These are phyloP conservation scores for Dovyalis caffra DNA, from an alignment of 345 rosid species.

Conservation along the genomic window DNA sequence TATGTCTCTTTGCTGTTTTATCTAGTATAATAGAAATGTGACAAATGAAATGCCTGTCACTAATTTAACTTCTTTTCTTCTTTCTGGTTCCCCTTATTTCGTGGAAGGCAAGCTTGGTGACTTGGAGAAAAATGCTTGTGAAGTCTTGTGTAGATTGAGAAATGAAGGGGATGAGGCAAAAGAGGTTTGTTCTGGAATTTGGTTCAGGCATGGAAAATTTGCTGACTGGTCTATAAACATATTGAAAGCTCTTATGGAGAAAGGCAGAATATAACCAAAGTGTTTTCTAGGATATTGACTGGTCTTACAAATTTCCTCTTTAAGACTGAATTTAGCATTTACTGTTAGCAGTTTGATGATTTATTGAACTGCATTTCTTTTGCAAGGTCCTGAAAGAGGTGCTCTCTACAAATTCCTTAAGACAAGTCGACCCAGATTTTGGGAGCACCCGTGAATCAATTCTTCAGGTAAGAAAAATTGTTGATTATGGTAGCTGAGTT, in stretches of 20 bases:
- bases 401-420: constrained; percentile 44
- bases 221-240: background rate
- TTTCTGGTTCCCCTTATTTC: constrained; percentile 6
- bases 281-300: background rate
- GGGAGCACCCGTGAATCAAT: constrained; percentile 63
- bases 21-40: background rate
- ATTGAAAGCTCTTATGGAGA: background rate
- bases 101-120: constrained; percentile 47
- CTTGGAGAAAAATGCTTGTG: constrained; percentile 63
- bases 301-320: background rate
- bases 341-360: background rate
- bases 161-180: constrained; percentile 59
- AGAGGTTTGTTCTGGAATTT: constrained; percentile 45
- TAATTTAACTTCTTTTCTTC: background rate
- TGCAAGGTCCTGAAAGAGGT: constrained; percentile 58
- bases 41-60: background rate
- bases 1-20: constrained; percentile 16
- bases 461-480: constrained; percentile 57
- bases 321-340: background rate
- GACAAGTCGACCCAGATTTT: constrained; percentile 54
- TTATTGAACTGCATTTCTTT: constrained; percentile 20
- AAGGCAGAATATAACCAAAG: background rate
- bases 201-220: background rate
- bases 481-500: background rate
- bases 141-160: constrained; percentile 67